Conservation (phyloP, 805 yeast genomes). For the Spencermartinsiella europaea region DNA sequence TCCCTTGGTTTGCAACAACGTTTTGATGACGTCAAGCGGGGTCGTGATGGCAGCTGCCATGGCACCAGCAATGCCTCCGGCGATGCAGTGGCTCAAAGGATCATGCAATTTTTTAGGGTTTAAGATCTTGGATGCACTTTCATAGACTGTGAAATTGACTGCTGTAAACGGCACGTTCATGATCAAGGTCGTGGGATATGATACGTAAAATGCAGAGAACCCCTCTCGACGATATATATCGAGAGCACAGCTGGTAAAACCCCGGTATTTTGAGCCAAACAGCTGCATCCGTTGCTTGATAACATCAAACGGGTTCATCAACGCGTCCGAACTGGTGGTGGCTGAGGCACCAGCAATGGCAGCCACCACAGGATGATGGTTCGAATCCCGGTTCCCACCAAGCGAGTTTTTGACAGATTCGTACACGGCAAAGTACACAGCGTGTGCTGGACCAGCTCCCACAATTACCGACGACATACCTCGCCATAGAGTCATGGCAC, state of each 20-base stretch:
- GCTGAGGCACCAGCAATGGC: slow-evolving; percentile 88
- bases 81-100: slow-evolving; percentile 84
- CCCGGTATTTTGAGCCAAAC: slow-evolving; percentile 22
- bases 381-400: slow-evolving; percentile 39
- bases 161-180: slow-evolving; percentile 96
- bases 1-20: slow-evolving; percentile 76
- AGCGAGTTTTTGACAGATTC: slow-evolving; percentile 68
- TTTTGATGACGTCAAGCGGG: slow-evolving; percentile 91
- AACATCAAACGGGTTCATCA: slow-evolving; percentile 97
- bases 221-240: slow-evolving; percentile 36
- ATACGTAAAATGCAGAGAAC: slow-evolving; percentile 74
- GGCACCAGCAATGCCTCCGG: slow-evolving; percentile 95
- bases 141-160: slow-evolving; percentile 88
- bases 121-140: slow-evolving; percentile 66
- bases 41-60: slow-evolving; percentile 92
- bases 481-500: slow-evolving; percentile 83
- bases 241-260: slow-evolving; percentile 24
- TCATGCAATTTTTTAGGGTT: slow-evolving; percentile 75
- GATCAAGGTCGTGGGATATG: slow-evolving; percentile 89
- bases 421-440: slow-evolving; percentile 91
- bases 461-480: slow-evolving; percentile 87
- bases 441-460: slow-evolving; percentile 99
- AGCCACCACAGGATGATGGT: slow-evolving; percentile 75
- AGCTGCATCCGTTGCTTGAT: slow-evolving; percentile 92
- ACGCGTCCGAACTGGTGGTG: slow-evolving; percentile 86